Conservation (phyloP, 805 yeast species). For the Myxozyma lipomycoides region DNA sequence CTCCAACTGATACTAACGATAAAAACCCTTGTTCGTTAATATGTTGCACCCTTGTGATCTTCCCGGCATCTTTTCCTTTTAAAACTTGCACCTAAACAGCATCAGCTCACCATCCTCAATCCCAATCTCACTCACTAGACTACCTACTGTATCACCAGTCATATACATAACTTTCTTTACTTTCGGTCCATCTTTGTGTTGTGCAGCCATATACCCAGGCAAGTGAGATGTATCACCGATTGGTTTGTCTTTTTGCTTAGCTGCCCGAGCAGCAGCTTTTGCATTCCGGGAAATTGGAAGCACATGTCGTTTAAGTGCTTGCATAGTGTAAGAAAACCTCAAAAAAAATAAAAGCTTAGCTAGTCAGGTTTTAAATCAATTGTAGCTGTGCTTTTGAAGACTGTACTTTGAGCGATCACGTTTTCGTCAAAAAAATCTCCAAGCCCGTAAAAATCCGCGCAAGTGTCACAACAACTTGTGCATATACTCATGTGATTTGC, state of each 20-base stretch:
- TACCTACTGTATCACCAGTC: constrained; percentile 16
- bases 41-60: constrained; percentile 62
- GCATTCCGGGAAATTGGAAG: background rate
- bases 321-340: no score
- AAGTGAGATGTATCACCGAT: background rate
- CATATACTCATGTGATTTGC: no score
- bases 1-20: constrained; percentile 64
- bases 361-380: no score
- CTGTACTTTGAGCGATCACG: no score
- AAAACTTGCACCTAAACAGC: constrained; percentile 45
- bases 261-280: background rate
- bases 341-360: no score
- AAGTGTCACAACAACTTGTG: no score
- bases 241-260: background rate
- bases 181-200: background rate
- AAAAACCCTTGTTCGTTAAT: constrained; percentile 59
- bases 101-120: background rate
- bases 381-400: no score
- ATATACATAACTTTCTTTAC: constrained; percentile 4
- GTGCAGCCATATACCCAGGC: constrained; percentile 10
- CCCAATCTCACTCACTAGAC: background rate
- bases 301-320: background rate
- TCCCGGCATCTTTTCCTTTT: constrained; percentile 70
- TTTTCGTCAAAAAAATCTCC: no score
- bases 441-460: no score